Percentiles rank a stretch among this genome's conserved stretches.
phyloP scores from a whole-genome alignment of 495 filamentous ascomycete species.

The Penicillium silybi region DNA sequence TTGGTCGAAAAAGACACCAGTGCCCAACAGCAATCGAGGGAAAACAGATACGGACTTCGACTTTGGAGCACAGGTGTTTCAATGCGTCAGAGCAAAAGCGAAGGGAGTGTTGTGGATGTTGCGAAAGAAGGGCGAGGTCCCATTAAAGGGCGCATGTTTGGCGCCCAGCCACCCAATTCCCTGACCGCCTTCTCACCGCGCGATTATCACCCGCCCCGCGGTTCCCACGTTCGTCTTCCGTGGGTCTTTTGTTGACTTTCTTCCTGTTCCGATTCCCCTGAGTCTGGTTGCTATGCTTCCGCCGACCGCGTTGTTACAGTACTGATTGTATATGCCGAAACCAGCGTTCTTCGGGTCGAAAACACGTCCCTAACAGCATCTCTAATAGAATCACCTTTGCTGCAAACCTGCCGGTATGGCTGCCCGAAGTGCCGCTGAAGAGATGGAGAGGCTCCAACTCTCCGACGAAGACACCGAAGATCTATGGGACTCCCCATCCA shows the following conservation, averaged over 20 bases:
- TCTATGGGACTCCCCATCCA: conserved; percentile 70
- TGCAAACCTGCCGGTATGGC: conserved; percentile 21
- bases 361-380: no score
- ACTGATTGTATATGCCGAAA: neutral
- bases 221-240: conserved; percentile 11
- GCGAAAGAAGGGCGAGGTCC: conserved; percentile 21
- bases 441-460: conserved; percentile 50
- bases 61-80: neutral
- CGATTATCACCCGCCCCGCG: conserved; percentile 10
- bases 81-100: conserved; percentile 1
- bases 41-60: neutral
- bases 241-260: conserved; percentile 15
- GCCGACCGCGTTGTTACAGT: neutral
- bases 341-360: neutral
- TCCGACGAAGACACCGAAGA: conserved; percentile 65
- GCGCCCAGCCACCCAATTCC: conserved; percentile 19
- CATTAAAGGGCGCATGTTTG: conserved; percentile 18
- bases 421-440: conserved; percentile 36
- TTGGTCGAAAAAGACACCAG: neutral
- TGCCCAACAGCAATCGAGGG: neutral
- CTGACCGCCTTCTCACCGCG: conserved; percentile 21
- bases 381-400: neutral
- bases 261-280: conserved; percentile 9
- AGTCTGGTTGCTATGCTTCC: neutral
- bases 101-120: conserved; percentile 1